Base-by-base conservation (phyloP, 306 rosid genomes). In the Acacia acuminata region DNA sequence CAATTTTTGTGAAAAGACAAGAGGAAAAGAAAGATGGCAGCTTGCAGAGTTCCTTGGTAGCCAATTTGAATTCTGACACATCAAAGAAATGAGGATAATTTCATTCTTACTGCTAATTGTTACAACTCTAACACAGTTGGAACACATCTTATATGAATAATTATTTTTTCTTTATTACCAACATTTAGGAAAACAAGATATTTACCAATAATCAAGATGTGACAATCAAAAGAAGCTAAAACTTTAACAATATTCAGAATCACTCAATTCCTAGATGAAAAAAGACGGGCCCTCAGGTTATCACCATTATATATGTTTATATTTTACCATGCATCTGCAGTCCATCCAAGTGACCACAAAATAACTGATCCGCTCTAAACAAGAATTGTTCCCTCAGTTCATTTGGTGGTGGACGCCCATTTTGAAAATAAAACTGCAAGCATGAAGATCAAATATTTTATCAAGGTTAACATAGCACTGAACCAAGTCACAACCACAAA, bases 1-100 rank as follows among this genome's bases (percentile, higher is more conserved):
- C 99, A 84, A 96, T 92, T 94, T 92, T 94, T 87, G 77, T 85
- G 88, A 96, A 96, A 83, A 96, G 94, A 36, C 91, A 85, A 1
- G 92, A 68, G 32, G 97, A 94, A 87, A 96, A 90, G 85, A 92
- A 96, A 56, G 99, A 96, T 73, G 99, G 99, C 90, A 96, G 94
- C 95, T 91, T 96, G 97, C 99, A 96, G 36, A 96, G 88, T 72
- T 96, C 99, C 91, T 92, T 94, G 34, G 94, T 91, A 81, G 90
- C 85, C 81, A 87, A 73, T 86, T 93, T 96, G 85, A 96, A 94
- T 60, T 96, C 99, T 96, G 97, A 76, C 73, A 91, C 65, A 45
- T 69, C 84, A 88, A 74, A 76, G 67, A 77, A 79, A 82, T 48
- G 82, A 85, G 86, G 81, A 87, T 72, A 75, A 81, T 61, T 40